Evolutionary conservation across 2,329 filamentous ascomycete genomes (phyloP), one percentile per base, ranked within the genome.

Genomic region (Diplodia intermedia): DNA sequence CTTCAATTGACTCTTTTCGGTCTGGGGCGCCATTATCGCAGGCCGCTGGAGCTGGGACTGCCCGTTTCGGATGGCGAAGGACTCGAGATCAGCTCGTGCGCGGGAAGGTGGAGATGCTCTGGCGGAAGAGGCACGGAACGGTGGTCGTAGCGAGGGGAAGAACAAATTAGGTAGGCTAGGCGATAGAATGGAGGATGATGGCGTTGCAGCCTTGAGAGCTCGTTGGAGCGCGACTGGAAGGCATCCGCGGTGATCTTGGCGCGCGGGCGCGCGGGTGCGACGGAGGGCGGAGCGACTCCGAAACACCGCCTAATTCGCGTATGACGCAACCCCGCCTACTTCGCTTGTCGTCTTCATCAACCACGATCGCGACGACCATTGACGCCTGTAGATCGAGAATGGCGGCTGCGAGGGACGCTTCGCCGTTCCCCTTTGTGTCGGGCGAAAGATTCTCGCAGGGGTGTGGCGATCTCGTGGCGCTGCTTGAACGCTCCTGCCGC

Each of bases 1-100:
- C 85, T 97, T 97, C 82, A 95, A 88, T 82, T 91, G 90, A 83
- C 90, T 93, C 83, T 92, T 92, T 81, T 95, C 91, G 72, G 72
- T 71, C 56, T 80, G 79, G 80, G 88, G 84, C 80, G 87, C 82
- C 87, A 89, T 89, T 36, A 20, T 68, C 14, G 53, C 65, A 57
- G 65, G 43, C 54, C 57, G 54, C 43, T 23, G 49, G 56, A 62
- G 33, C 36, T 57, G 55, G 12, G 33, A 54, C 56, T 67, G 66
- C 66, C 66, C 23, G 52, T 61, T 67, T 67, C 43, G 66, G 66
- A 67, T 57, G 47, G 52, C 55, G 65, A 49, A 23, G 40, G 40
- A 67, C 43, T 40, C 31, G 54, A 47, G 31, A 31, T 36, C 38
- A 38, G 47, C 40, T 57, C 47, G 36, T 66, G 67, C 33, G 31